These are phyloP conservation scores for Pestalotiopsis fici DNA, from an alignment of 2,329 filamentous ascomycete genomes.

Conservation along the genomic window DNA sequence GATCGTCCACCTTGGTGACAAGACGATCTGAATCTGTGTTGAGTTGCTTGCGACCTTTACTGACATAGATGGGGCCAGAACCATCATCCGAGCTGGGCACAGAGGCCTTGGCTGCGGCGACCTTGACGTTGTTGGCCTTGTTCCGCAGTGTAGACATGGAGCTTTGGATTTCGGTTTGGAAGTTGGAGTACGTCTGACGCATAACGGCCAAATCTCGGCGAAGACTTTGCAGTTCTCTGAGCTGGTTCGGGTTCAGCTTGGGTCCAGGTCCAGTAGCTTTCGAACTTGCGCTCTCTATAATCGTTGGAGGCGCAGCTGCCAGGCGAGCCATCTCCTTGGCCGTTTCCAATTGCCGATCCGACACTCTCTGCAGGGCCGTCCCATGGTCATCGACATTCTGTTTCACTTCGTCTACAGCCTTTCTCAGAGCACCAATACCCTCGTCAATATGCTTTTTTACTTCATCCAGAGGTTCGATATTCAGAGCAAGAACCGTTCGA, in stretches of 20 bases:
- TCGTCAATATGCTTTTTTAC: slow-evolving; percentile 97
- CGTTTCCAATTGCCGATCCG: slow-evolving; percentile 86
- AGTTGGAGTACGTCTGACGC: slow-evolving; percentile 89
- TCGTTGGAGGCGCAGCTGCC: slow-evolving; percentile 45
- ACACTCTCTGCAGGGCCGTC: slow-evolving; percentile 79
- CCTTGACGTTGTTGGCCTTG: slow-evolving; percentile 82
- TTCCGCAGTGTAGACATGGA: slow-evolving; percentile 82
- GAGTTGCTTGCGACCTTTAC: slow-evolving; percentile 82
- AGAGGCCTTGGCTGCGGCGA: slow-evolving; percentile 68
- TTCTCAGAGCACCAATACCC: slow-evolving; percentile 76
- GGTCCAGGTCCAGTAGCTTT: slow-evolving; percentile 26
- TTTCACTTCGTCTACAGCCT: slow-evolving; percentile 83
- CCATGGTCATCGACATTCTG: slow-evolving; percentile 83
- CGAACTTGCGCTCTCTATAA: slow-evolving; percentile 52
- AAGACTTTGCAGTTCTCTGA: slow-evolving; percentile 78
- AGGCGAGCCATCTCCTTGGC: slow-evolving; percentile 79
- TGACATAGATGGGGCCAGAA: slow-evolving; percentile 83
- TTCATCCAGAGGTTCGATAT: slow-evolving; percentile 90
- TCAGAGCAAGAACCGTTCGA: slow-evolving; percentile 89
- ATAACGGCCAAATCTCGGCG: slow-evolving; percentile 88
- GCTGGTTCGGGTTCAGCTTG: slow-evolving; percentile 60
- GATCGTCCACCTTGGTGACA: slow-evolving; percentile 88
- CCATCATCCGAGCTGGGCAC: slow-evolving; percentile 75
- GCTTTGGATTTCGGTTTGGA: slow-evolving; percentile 83
- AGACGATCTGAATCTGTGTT: slow-evolving; percentile 86